These are phyloP conservation scores for Saccharomyces cerevisiae DNA, from an alignment of 805 yeast genomes.

Conservation along the genomic window DNA sequence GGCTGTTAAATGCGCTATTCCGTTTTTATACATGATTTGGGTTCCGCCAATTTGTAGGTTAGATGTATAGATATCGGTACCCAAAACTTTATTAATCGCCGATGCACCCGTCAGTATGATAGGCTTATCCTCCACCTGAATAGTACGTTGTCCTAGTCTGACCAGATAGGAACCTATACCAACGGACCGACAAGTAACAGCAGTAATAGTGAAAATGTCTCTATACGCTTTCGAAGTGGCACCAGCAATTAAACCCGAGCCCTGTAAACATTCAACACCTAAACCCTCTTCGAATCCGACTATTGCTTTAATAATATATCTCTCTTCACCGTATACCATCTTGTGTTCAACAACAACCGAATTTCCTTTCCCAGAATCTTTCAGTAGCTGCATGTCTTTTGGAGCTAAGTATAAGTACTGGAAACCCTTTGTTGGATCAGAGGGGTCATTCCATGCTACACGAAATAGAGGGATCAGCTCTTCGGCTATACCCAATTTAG, in stretches of 20 bases:
- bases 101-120: slow-evolving; percentile 96
- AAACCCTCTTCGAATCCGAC: slow-evolving; percentile 90
- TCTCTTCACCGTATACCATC: slow-evolving; percentile 74
- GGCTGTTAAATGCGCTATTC: slow-evolving; percentile 94
- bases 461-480: slow-evolving; percentile 78
- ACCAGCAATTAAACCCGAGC: slow-evolving; percentile 96
- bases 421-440: slow-evolving; percentile 75
- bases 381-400: slow-evolving; percentile 48
- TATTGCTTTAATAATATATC: slow-evolving; percentile 69
- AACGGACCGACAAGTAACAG: slow-evolving; percentile 94
- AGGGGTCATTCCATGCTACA: slow-evolving; percentile 81
- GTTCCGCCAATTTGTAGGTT: slow-evolving; percentile 97
- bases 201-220: slow-evolving; percentile 87
- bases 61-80: slow-evolving; percentile 90
- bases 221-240: slow-evolving; percentile 93
- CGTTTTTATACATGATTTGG: slow-evolving; percentile 92
- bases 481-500: slow-evolving; percentile 93
- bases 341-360: slow-evolving; percentile 62
- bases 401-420: slow-evolving; percentile 70
- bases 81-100: slow-evolving; percentile 88
- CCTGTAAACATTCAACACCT: slow-evolving; percentile 94
- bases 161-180: slow-evolving; percentile 98
- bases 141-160: slow-evolving; percentile 93
- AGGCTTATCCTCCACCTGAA: slow-evolving; percentile 95
- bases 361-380: slow-evolving; percentile 47